Conservation (phyloP, 371 early-diverging fungal species). For the Circinella umbellata region DNA sequence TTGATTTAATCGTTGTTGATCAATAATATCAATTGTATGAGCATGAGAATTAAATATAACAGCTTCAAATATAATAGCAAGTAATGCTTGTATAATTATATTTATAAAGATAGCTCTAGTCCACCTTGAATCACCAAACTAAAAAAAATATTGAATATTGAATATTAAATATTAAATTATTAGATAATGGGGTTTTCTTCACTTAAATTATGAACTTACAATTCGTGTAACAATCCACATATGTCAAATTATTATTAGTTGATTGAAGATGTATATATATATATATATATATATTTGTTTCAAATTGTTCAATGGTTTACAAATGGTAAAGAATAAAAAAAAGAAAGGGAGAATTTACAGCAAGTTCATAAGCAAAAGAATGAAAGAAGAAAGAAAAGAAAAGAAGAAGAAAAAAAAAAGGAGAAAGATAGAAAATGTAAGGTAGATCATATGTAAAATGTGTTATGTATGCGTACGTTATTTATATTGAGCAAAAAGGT, state of each 20-base stretch:
- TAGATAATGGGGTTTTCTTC: too few species aligned
- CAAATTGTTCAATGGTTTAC: background rate
- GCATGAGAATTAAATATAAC: slow-evolving; percentile 43
- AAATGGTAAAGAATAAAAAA: slow-evolving; percentile 4
- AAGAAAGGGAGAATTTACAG: background rate
- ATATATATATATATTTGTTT: slow-evolving; percentile 1
- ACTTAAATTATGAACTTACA: slow-evolving; percentile 35
- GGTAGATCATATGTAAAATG: slow-evolving; percentile 5
- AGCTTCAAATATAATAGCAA: slow-evolving; percentile 50
- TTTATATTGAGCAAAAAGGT: too few species aligned
- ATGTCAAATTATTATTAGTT: background rate
- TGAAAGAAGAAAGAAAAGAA: slow-evolving; percentile 15
- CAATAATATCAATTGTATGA: slow-evolving; percentile 39
- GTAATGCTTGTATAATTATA: slow-evolving; percentile 37
- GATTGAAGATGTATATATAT: background rate
- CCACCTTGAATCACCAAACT: slow-evolving; percentile 59
- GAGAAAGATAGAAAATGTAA: slow-evolving; percentile 8
- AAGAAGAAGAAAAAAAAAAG: slow-evolving; percentile 18
- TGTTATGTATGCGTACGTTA: background rate
- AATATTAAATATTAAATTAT: too few species aligned
- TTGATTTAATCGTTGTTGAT: slow-evolving; percentile 36
- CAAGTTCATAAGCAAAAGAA: slow-evolving; percentile 7
- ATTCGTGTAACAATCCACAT: slow-evolving; percentile 48
- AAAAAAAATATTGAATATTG: background rate
- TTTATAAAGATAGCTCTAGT: slow-evolving; percentile 48